Percentiles rank a stretch among this genome's conserved stretches.
Evolutionary conservation across 768 basidiomycete species (phyloP).

Genomic region (Tylopilus rubrobrunneus): DNA sequence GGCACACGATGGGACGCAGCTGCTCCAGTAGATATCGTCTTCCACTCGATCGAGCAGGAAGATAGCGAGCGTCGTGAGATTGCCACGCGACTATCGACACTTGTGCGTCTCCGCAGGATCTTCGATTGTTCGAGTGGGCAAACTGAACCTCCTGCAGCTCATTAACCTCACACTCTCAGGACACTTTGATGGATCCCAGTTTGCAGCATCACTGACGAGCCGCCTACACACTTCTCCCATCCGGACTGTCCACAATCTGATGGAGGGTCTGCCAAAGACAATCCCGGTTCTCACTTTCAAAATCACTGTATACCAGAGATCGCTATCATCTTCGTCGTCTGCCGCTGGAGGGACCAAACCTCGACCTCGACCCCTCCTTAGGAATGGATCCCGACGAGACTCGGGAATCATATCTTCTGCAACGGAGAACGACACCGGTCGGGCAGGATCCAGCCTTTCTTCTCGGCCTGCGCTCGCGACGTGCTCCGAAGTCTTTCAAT

Average conservation of each 20-base stretch:
- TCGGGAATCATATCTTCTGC: neutral
- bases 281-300: constrained; percentile 38
- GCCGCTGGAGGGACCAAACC: constrained; percentile 13
- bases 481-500: constrained; percentile 28
- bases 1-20: constrained; percentile 55
- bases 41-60: constrained; percentile 34
- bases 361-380: constrained; percentile 35
- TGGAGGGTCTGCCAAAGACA: constrained; percentile 36
- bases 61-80: constrained; percentile 28
- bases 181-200: constrained; percentile 35
- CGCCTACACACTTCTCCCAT: constrained; percentile 31
- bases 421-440: constrained; percentile 9
- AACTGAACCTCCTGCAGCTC: constrained; percentile 28
- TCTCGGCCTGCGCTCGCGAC: constrained; percentile 24
- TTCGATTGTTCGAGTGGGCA: neutral
- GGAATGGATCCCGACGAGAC: constrained; percentile 18
- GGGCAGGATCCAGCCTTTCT: constrained; percentile 18
- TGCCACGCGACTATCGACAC: constrained; percentile 34
- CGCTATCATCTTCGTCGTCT: constrained; percentile 28
- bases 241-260: constrained; percentile 31
- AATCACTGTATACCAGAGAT: constrained; percentile 40
- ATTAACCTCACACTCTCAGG: constrained; percentile 38
- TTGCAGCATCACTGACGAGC: constrained; percentile 34
- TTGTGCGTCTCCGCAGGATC: constrained; percentile 20
- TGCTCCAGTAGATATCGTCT: constrained; percentile 45